Percentiles rank a stretch among this genome's conserved stretches.
Conservation (phyloP, 306 rosid species). For the Malus orientalis region DNA sequence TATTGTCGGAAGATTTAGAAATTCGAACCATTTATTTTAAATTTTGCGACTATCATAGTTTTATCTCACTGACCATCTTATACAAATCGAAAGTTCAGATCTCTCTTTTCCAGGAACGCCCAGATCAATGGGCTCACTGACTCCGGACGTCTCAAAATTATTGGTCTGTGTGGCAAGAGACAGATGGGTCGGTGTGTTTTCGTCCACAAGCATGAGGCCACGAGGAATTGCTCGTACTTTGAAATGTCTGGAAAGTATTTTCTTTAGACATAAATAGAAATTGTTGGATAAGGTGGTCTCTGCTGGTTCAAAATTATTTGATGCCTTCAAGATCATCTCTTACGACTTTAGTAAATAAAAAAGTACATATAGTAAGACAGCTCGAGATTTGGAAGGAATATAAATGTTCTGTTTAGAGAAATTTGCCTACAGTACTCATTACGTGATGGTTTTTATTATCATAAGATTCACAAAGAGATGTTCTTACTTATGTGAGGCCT, state of each 20-base stretch:
- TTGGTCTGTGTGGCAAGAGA: background rate
- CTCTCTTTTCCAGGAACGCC: no score
- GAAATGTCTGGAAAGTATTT: background rate
- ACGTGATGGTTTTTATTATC: no score
- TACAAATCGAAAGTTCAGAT: no score
- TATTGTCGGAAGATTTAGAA: no score
- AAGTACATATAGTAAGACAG: background rate
- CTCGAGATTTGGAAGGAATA: no score
- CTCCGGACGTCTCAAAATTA: background rate
- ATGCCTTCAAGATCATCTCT: background rate
- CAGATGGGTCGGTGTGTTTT: slow-evolving; percentile 3
- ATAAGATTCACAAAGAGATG: fast-evolving
- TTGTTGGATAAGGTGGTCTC: background rate
- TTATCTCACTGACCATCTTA: no score
- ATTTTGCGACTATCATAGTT: fast-evolving
- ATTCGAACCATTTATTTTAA: no score
- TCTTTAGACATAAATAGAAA: background rate
- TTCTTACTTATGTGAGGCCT: fast-evolving
- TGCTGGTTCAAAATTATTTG: background rate
- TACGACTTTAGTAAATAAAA: background rate
- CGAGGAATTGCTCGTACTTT: background rate
- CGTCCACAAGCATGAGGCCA: background rate
- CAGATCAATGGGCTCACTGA: no score
- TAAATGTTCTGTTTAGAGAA: no score
- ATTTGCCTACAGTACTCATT: no score